Evolutionary conservation across 192 early-diverging fungal species (phyloP).

Genomic region (Spinellus fusiger): DNA sequence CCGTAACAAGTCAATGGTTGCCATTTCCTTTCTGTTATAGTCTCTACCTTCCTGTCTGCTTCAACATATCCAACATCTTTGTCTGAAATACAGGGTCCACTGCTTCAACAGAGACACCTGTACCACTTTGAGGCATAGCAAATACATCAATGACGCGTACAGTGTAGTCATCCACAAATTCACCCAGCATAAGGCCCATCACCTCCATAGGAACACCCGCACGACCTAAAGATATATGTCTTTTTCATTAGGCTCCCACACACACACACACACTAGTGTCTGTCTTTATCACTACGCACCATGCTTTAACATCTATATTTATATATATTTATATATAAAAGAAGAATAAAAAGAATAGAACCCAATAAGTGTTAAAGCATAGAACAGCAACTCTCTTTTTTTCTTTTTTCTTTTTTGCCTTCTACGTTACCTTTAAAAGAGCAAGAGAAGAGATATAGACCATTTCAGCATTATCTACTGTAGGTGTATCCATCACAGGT

Average conservation of each 20-base stretch:
- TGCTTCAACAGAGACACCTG: slow-evolving; percentile 97
- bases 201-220: slow-evolving; percentile 99
- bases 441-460: slow-evolving; percentile 99
- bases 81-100: slow-evolving; percentile 99
- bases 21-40: not conserved
- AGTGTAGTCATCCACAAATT: slow-evolving; percentile 99
- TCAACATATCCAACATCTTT: slow-evolving; percentile 99
- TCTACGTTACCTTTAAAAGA: slow-evolving; percentile 76
- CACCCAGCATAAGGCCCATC: slow-evolving; percentile 99
- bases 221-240: slow-evolving; percentile 71
- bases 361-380: not conserved
- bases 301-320: slow-evolving; percentile 78
- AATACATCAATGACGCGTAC: slow-evolving; percentile 99
- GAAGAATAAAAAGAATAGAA: not conserved
- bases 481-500: slow-evolving; percentile 78
- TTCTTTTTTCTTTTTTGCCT: too few species aligned
- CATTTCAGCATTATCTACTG: slow-evolving; percentile 98
- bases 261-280: not conserved
- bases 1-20: not conserved
- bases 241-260: too few species aligned
- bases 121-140: slow-evolving; percentile 99
- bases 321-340: not conserved
- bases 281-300: slow-evolving; percentile 36
- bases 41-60: slow-evolving; percentile 90
- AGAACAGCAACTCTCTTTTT: too few species aligned